Conservation (phyloP, 202 grass and related monocot genomes). For the Bolboschoenoplectus hybrid region DNA sequence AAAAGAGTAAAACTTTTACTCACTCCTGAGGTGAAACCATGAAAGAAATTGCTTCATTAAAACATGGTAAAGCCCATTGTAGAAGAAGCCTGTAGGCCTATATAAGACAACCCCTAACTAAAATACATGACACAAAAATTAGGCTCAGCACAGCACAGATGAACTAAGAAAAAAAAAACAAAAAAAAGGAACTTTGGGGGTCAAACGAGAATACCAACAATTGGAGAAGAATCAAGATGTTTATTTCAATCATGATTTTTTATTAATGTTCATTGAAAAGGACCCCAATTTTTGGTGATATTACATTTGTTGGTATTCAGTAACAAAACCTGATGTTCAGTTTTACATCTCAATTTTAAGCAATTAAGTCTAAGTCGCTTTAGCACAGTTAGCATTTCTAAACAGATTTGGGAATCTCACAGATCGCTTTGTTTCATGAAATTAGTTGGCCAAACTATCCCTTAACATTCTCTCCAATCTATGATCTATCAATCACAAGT, state of each 20-base stretch:
- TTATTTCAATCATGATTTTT: not conserved
- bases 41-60: not conserved
- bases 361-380: not conserved
- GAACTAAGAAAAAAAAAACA: not conserved
- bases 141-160: not conserved
- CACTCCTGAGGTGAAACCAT: not conserved
- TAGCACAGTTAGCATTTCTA: not conserved
- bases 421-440: not conserved
- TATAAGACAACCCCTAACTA: too few relatives aligned
- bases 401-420: not conserved
- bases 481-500: not conserved
- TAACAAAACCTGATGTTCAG: slow-evolving; percentile 15
- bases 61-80: not conserved
- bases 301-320: slow-evolving; percentile 21
- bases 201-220: not conserved
- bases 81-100: not conserved
- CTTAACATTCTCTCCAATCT: slow-evolving; percentile 19
- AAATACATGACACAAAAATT: not conserved
- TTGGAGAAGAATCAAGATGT: not conserved
- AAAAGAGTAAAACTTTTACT: not conserved
- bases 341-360: slow-evolving; percentile 18
- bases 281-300: slow-evolving; percentile 21
- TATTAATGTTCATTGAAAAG: not conserved
- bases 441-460: slow-evolving; percentile 34
- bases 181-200: not conserved